These are phyloP conservation scores for Cryphonectria radicalis DNA, from an alignment of 2,329 filamentous ascomycete genomes.

Conservation along the genomic window DNA sequence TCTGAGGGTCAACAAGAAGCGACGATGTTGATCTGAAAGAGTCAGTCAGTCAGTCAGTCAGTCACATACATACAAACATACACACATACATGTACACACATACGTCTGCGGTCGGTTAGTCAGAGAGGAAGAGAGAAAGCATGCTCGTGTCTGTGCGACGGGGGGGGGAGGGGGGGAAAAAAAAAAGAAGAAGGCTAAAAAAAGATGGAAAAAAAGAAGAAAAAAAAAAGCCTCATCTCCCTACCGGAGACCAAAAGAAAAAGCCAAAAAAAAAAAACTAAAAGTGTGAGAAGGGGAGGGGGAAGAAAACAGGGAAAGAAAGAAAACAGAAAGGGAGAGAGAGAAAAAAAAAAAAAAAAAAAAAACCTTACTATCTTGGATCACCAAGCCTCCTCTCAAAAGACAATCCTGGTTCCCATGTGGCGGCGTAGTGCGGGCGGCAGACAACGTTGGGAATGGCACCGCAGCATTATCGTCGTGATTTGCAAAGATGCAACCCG, in stretches of 20 bases:
- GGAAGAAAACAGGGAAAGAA: neutral
- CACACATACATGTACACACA: neutral
- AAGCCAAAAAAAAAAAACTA: too few relatives aligned
- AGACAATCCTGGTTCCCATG: neutral
- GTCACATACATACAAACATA: too few relatives aligned
- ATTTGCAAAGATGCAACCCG: neutral
- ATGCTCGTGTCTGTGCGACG: neutral
- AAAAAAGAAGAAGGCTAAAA: neutral
- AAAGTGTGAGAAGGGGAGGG: too few relatives aligned
- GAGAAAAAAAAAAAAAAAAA: neutral
- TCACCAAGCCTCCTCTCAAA: neutral
- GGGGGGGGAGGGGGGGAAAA: too few relatives aligned
- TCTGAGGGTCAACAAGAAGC: neutral
- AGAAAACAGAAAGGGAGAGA: neutral
- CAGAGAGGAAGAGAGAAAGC: neutral
- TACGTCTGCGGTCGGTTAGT: neutral
- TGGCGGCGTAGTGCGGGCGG: neutral
- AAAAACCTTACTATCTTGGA: neutral
- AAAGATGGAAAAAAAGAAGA: neutral
- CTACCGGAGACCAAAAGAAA: too few relatives aligned
- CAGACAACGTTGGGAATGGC: neutral
- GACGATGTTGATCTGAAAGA: neutral
- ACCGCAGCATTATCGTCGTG: neutral
- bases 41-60: too few relatives aligned
- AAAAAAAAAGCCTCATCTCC: neutral